Percentiles rank a stretch among this genome's conserved stretches.
These are phyloP conservation scores for Coemansia sp. DNA, from an alignment of 192 early-diverging fungal species.

Conservation along the genomic window DNA sequence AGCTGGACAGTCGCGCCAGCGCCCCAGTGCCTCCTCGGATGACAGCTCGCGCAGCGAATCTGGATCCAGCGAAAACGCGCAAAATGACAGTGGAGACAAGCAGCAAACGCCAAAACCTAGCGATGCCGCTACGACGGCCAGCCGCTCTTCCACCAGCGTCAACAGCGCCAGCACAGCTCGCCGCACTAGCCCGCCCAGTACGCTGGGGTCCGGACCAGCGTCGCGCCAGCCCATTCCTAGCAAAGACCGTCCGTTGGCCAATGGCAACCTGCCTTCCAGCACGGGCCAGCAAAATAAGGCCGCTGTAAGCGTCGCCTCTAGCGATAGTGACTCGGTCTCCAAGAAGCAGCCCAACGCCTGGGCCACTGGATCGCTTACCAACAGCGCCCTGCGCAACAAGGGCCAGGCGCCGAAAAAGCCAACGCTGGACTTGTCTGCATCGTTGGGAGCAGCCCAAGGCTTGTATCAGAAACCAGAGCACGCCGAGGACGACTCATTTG, in stretches of 20 bases:
- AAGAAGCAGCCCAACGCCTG: conserved; percentile 8
- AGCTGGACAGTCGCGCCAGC: conserved; percentile 11
- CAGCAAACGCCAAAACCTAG: background rate
- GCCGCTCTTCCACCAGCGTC: conserved; percentile 1
- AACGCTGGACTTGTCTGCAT: background rate
- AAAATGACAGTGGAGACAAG: conserved; percentile 7
- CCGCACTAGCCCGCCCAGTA: conserved; percentile 8
- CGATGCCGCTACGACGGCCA: background rate
- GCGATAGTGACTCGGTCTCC: conserved; percentile 2
- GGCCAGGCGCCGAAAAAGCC: conserved; percentile 5
- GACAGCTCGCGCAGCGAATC: background rate
- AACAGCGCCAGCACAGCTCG: background rate
- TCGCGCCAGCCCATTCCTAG: background rate
- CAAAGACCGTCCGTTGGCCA: background rate
- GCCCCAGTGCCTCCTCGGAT: conserved; percentile 5
- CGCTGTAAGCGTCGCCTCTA: background rate
- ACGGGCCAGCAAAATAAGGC: conserved; percentile 1
- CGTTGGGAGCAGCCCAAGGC: background rate
- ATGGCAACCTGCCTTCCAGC: background rate
- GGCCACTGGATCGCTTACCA: conserved; percentile 14
- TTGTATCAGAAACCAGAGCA: background rate
- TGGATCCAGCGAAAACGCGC: conserved; percentile 13
- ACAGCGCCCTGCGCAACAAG: conserved; percentile 7
- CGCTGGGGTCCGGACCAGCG: background rate
- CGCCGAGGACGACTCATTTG: conserved; percentile 7